Evolutionary conservation across 176 grass and related monocot species (phyloP).

Genomic region (Otatea glauca): DNA sequence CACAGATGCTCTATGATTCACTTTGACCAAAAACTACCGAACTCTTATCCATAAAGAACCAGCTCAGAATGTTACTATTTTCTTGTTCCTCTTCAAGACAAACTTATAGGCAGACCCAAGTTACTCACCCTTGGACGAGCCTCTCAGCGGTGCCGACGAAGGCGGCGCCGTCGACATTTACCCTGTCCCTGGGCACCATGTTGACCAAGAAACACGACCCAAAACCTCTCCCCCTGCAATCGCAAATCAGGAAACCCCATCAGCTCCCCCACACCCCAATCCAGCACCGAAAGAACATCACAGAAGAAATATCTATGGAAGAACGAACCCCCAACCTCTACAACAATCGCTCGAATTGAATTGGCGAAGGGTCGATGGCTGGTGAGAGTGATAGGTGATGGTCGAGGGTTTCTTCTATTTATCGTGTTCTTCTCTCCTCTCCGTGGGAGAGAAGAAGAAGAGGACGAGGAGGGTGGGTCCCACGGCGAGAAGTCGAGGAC

Average conservation of each 20-base stretch:
- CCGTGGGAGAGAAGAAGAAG: not conserved
- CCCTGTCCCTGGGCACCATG: slow-evolving; percentile 57
- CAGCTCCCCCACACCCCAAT: slow-evolving; percentile 1
- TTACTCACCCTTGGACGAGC: slow-evolving; percentile 38
- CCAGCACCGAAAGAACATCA: not conserved
- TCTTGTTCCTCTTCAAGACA: not conserved
- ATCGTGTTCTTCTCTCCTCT: not conserved
- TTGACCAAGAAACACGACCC: not conserved
- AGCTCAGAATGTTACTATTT: not conserved
- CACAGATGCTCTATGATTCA: not conserved
- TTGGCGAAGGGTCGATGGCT: not conserved
- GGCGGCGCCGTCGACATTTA: not conserved
- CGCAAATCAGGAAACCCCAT: not conserved
- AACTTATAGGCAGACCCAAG: not conserved
- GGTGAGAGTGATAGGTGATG: not conserved
- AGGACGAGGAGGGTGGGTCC: slow-evolving; percentile 31
- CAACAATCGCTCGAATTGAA: not conserved
- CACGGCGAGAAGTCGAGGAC: not conserved
- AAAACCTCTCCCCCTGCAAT: not conserved
- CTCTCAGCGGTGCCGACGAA: not conserved
- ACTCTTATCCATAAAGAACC: not conserved
- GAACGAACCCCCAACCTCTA: not conserved
- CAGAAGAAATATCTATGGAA: not conserved
- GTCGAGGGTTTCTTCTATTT: not conserved
- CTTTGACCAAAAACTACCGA: not conserved